Evolutionary conservation across 2,329 filamentous ascomycete genomes (phyloP).

Genomic region (Claviceps africana): DNA sequence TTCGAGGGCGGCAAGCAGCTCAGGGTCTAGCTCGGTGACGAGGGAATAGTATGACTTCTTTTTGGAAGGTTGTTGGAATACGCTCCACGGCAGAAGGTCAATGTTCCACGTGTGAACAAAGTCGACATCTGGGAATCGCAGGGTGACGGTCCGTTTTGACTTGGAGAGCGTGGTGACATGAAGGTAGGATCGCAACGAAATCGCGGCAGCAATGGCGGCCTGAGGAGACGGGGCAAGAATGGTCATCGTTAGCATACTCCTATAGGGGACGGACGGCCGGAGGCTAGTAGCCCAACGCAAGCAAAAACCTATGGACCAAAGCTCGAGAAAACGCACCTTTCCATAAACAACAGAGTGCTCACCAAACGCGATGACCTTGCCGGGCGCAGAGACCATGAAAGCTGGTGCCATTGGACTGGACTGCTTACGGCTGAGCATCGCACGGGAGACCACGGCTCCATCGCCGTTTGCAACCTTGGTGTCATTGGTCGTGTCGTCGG

Average conservation of each 20-base stretch:
- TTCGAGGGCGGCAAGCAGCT: constrained; percentile 67
- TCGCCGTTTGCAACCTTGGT: constrained; percentile 18
- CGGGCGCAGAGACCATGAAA: constrained; percentile 96
- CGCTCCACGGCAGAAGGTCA: constrained; percentile 73
- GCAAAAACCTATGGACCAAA: background rate
- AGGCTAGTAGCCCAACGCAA: background rate
- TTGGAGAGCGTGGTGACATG: constrained; percentile 91
- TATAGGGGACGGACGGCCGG: background rate
- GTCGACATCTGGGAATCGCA: constrained; percentile 84
- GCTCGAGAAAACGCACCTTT: constrained; percentile 49
- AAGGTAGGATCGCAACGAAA: constrained; percentile 90
- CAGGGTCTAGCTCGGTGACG: constrained; percentile 68
- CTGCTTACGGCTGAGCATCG: constrained; percentile 37
- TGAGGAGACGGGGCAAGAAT: constrained; percentile 20
- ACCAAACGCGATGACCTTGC: constrained; percentile 96
- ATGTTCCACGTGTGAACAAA: constrained; percentile 90
- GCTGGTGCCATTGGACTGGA: constrained; percentile 63
- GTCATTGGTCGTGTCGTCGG: constrained; percentile 13
- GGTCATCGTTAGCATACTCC: background rate
- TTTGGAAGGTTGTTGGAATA: constrained; percentile 66
- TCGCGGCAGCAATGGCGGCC: constrained; percentile 87
- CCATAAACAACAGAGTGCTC: constrained; percentile 97
- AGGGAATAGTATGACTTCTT: constrained; percentile 93
- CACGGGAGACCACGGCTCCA: constrained; percentile 19
- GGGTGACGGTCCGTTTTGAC: constrained; percentile 71